phyloP scores from a whole-genome alignment of 306 rosid species.

The Cyamopsis tetragonoloba region DNA sequence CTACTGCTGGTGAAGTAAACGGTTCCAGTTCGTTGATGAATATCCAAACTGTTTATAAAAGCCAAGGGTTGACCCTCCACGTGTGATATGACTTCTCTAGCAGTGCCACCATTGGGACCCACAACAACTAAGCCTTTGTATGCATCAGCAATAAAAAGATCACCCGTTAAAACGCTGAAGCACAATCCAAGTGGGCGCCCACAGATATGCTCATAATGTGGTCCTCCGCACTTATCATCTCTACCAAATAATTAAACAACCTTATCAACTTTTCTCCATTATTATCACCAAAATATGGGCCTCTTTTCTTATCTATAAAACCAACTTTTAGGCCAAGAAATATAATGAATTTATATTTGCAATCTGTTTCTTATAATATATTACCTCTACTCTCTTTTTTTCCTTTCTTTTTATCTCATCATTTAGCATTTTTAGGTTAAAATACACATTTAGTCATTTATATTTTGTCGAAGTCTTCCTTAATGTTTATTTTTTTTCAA shows the following conservation, averaged over 20 bases:
- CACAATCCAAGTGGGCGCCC: slow-evolving; percentile 76
- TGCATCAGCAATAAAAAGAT: slow-evolving; percentile 71
- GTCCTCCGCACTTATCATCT: slow-evolving; percentile 53
- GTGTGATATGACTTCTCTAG: slow-evolving; percentile 16
- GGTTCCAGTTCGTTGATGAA: slow-evolving; percentile 42
- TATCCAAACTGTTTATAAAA: slow-evolving; percentile 58
- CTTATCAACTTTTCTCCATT: slow-evolving; percentile 12
- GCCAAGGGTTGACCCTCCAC: slow-evolving; percentile 31
- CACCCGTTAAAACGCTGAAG: slow-evolving; percentile 35
- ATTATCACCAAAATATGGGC: no score
- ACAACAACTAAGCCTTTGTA: slow-evolving; percentile 61
- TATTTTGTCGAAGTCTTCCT: no score
- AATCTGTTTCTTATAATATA: no score
- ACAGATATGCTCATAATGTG: slow-evolving; percentile 40
- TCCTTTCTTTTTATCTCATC: no score
- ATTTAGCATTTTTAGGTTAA: no score
- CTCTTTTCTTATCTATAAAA: no score
- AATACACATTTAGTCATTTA: no score
- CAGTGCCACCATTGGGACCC: slow-evolving; percentile 53
- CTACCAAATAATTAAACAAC: slow-evolving; percentile 41
- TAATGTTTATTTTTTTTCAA: no score
- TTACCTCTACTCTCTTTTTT: no score
- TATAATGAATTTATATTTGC: no score
- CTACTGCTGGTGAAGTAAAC: slow-evolving; percentile 69
- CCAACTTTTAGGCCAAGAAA: no score